phyloP scores from a whole-genome alignment of 495 filamentous ascomycete species.

The Hyaloscypha hepaticicola region DNA sequence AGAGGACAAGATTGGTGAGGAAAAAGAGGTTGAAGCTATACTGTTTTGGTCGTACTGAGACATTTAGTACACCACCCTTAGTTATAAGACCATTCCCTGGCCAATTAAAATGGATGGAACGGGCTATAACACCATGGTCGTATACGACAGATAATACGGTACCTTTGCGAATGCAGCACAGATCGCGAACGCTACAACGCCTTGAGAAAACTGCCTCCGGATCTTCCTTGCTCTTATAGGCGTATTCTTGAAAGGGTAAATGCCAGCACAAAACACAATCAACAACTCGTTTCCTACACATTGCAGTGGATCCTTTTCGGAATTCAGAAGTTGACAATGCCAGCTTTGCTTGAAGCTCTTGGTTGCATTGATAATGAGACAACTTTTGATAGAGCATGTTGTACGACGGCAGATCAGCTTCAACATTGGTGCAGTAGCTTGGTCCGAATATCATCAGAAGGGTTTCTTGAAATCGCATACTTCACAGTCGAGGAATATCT shows the following conservation, averaged over 20 bases:
- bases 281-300: conserved; percentile 26
- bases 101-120: no score
- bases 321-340: background rate
- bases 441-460: conserved; percentile 28
- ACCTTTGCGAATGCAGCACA: conserved; percentile 34
- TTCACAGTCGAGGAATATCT: conserved; percentile 41
- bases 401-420: conserved; percentile 31
- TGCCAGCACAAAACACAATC: conserved; percentile 21
- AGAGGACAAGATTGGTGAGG: no score
- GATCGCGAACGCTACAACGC: conserved; percentile 35
- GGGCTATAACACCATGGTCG: no score
- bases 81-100: no score
- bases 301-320: conserved; percentile 31
- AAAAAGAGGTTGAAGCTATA: no score
- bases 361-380: conserved; percentile 21
- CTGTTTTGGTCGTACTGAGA: no score
- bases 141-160: no score
- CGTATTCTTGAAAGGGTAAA: conserved; percentile 37
- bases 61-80: no score
- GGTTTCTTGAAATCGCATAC: conserved; percentile 35
- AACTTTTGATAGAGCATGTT: conserved; percentile 20
- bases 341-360: conserved; percentile 31
- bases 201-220: conserved; percentile 35
- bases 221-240: conserved; percentile 35
- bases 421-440: conserved; percentile 36